phyloP scores from a whole-genome alignment of 257 asterid genomes.

The Marsdenia floribunda region DNA sequence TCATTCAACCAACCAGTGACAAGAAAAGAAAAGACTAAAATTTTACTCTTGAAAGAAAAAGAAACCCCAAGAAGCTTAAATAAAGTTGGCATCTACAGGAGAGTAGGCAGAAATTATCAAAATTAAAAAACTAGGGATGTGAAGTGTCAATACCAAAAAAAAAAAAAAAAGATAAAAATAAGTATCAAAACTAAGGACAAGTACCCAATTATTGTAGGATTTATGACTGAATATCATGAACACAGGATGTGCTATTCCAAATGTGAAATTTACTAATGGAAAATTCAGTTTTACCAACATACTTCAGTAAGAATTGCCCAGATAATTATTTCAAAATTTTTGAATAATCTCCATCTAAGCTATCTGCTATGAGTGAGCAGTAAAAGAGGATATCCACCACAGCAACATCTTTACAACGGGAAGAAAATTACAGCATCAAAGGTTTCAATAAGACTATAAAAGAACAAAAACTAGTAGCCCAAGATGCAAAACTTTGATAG shows the following conservation, averaged over 20 bases:
- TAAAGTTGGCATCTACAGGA: too few relatives aligned
- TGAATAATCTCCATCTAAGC: background rate
- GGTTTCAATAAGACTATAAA: background rate
- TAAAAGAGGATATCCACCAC: conserved; percentile 63
- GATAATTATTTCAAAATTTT: background rate
- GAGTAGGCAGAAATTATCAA: too few relatives aligned
- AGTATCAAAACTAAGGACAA: background rate
- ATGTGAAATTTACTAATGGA: background rate
- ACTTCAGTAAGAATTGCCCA: background rate
- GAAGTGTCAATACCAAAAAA: too few relatives aligned
- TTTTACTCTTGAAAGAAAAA: too few relatives aligned
- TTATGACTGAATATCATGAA: background rate
- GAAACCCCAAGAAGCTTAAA: too few relatives aligned
- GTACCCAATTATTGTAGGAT: background rate
- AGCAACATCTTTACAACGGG: conserved; percentile 85
- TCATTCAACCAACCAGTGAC: too few relatives aligned
- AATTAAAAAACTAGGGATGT: too few relatives aligned
- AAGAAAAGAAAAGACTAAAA: too few relatives aligned
- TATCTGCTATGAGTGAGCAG: background rate
- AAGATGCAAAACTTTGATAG: background rate
- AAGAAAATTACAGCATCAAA: conserved; percentile 12
- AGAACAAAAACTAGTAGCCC: background rate
- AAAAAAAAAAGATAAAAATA: too few relatives aligned
- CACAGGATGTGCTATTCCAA: background rate
- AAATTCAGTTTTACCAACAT: background rate